Base-by-base conservation (phyloP, 352 stramenopile species). In the Pythium phragmitis region DNA sequence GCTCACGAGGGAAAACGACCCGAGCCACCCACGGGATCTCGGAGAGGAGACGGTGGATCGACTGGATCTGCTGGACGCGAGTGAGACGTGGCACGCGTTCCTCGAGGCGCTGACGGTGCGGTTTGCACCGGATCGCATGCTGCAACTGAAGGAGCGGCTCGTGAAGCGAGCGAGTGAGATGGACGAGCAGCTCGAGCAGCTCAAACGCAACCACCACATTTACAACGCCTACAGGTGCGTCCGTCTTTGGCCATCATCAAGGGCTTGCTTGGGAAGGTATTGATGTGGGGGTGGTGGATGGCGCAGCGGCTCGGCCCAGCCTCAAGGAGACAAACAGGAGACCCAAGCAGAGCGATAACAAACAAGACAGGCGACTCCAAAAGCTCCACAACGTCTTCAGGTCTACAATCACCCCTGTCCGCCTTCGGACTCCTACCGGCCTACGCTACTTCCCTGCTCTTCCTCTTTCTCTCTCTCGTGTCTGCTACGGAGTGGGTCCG, bases 181-280 rank as follows among this genome's bases (percentile, higher is more conserved):
- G 71, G 67, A 77, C 39, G 69, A 76, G 6, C 73, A 89, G 43
- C 56, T 89, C 19, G 62, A 71, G 0, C 64, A 77, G 58, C 67
- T 89, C 74, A 89, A 90, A 53, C 69, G 71, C 9, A 87, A 85
- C 34, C 72, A 71, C 2, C 77, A 87, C 34, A 77, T 87, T 23
- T 78, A 89, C 70, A 88, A 87, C 47, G 46, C 85, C 16, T 91
- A 91, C 69, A 85, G 77, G 69, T 85, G 57, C 6, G 58, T 26
- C 45, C 23, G 23, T 65, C 33, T 26, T 11, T 57, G 34, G 4
- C 26, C 26, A 30, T 30, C 4, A 30, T 30, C 3, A 30, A 30
- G 26, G 26, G 1, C 26, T 30, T 30, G 26, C 26, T 30, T 3
- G 26, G 3, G 26, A 5, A 30, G 26, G 4, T 30, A 30, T 30